phyloP scores from a whole-genome alignment of 768 basidiomycete species.

The Suillus spraguei region DNA sequence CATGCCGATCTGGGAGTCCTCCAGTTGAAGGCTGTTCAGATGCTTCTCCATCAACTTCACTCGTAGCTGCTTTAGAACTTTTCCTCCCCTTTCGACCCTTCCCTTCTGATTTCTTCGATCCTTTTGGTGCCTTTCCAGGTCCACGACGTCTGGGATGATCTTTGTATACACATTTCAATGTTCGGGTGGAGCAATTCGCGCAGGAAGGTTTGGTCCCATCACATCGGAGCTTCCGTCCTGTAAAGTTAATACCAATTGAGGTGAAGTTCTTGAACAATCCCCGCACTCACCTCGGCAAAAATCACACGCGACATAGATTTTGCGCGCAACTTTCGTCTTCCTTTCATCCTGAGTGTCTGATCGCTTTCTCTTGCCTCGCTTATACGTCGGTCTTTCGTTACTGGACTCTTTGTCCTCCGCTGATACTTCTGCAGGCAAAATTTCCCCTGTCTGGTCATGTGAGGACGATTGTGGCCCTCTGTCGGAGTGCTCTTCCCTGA shows the following conservation, averaged over 20 bases:
- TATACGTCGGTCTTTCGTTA: conserved; percentile 2
- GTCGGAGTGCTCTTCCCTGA: conserved; percentile 24
- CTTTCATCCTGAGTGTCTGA: conserved; percentile 22
- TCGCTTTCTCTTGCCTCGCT: conserved; percentile 13
- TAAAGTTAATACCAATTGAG: background rate
- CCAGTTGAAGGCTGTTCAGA: conserved; percentile 1
- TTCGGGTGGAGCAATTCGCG: conserved; percentile 59
- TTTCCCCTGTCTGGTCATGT: conserved; percentile 21
- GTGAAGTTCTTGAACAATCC: background rate
- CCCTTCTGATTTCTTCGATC: conserved; percentile 45
- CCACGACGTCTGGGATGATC: conserved; percentile 60
- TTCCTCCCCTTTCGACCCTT: conserved; percentile 22
- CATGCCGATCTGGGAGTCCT: conserved; percentile 8
- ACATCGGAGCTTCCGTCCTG: conserved; percentile 77
- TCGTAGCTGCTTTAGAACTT: conserved; percentile 16
- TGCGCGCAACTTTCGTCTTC: conserved; percentile 24
- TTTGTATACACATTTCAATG: conserved; percentile 55
- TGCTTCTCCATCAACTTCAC: conserved; percentile 15
- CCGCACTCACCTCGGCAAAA: conserved; percentile 69
- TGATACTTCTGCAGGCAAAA: background rate
- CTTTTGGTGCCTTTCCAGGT: conserved; percentile 74
- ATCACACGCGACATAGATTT: conserved; percentile 63
- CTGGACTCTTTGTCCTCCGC: conserved; percentile 6
- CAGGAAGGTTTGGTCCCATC: conserved; percentile 68
- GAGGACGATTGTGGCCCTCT: conserved; percentile 29